These are phyloP conservation scores for Thoreauomyces humboldtii DNA, from an alignment of 192 early-diverging fungal genomes.

Conservation along the genomic window DNA sequence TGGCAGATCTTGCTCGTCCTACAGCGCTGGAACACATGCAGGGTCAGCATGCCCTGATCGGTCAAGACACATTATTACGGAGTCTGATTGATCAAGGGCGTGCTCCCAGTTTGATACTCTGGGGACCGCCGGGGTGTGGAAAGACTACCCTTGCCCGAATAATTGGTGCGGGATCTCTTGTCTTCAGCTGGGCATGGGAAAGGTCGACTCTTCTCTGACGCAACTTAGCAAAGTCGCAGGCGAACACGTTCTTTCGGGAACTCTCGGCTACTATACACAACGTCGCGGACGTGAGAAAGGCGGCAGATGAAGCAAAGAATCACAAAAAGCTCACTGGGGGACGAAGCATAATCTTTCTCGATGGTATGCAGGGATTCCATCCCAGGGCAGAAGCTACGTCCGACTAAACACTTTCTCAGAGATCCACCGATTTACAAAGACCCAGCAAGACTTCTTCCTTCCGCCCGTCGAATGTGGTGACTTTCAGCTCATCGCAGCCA, in stretches of 20 bases:
- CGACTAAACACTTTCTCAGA: not conserved
- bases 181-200: too few relatives aligned
- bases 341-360: conserved; percentile 76
- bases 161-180: conserved; percentile 40
- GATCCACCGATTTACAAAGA: conserved; percentile 86
- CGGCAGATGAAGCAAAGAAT: conserved; percentile 20
- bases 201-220: not conserved
- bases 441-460: conserved; percentile 84
- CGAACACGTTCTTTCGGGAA: conserved; percentile 25
- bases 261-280: conserved; percentile 30
- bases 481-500: conserved; percentile 49
- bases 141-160: conserved; percentile 65
- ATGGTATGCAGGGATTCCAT: too few relatives aligned
- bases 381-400: conserved; percentile 23
- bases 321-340: conserved; percentile 42
- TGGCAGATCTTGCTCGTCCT: conserved; percentile 65
- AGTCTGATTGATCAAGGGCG: conserved; percentile 61
- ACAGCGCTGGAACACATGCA: conserved; percentile 61
- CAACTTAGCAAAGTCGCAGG: conserved; percentile 18
- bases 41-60: conserved; percentile 70
- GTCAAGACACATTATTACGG: conserved; percentile 61
- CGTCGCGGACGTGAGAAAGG: conserved; percentile 31
- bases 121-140: conserved; percentile 61
- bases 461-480: conserved; percentile 66
- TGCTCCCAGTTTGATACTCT: conserved; percentile 79